Evolutionary conservation across 371 early-diverging fungal species (phyloP).

Genomic region (Chytridiales sp.): DNA sequence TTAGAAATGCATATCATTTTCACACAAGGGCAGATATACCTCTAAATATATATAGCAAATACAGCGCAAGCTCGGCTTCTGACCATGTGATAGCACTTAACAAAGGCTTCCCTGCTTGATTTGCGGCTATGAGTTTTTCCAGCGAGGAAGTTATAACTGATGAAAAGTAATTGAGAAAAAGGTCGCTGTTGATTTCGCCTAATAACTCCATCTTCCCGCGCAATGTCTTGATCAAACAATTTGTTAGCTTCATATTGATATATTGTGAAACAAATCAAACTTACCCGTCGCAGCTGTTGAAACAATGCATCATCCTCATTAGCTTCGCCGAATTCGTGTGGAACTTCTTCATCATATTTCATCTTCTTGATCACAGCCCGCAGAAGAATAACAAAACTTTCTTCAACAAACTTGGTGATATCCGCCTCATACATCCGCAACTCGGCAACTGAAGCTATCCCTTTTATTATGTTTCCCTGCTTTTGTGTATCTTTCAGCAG

Average conservation of each 20-base stretch:
- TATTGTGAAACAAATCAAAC: neutral
- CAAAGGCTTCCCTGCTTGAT: constrained; percentile 12
- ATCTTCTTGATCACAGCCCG: constrained; percentile 78
- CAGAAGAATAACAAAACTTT: constrained; percentile 57
- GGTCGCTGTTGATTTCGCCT: constrained; percentile 60
- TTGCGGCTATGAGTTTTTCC: constrained; percentile 12
- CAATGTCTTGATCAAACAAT: constrained; percentile 51
- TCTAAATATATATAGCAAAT: constrained; percentile 73
- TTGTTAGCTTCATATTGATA: constrained; percentile 8
- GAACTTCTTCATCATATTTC: constrained; percentile 79
- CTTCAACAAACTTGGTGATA: constrained; percentile 11
- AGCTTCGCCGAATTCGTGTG: constrained; percentile 72
- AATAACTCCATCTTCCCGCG: constrained; percentile 73
- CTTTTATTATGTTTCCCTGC: too few species aligned
- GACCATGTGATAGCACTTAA: constrained; percentile 55
- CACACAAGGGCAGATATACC: constrained; percentile 43
- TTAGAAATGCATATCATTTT: neutral
- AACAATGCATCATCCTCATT: constrained; percentile 81
- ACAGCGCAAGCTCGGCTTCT: constrained; percentile 78
- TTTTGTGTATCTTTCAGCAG: constrained; percentile 33
- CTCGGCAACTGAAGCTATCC: too few species aligned
- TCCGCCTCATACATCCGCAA: neutral
- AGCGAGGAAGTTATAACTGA: constrained; percentile 24
- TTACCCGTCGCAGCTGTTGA: constrained; percentile 72
- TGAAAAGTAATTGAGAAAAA: constrained; percentile 28